A percentile compares a stretch with the other conserved stretches of the same genome.
Evolutionary conservation across 768 basidiomycete genomes (phyloP).

Genomic region (Mycena olivaceomarginata): DNA sequence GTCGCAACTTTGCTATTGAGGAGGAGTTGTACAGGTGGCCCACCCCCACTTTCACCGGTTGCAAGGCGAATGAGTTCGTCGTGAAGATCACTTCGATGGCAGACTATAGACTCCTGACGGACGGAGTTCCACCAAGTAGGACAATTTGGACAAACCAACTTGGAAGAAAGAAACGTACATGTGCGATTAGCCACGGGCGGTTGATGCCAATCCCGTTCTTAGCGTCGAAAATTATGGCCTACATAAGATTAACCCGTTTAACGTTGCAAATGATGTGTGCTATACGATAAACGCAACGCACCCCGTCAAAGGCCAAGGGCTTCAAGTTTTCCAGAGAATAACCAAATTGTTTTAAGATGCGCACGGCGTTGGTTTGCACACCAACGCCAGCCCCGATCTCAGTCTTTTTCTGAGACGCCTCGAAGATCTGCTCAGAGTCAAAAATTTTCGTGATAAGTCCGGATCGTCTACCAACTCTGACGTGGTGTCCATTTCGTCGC

Average conservation of each 20-base stretch:
- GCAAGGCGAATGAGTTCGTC: slow-evolving; percentile 35
- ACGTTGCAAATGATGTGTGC: neutral
- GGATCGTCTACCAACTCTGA: slow-evolving; percentile 1
- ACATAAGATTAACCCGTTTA: neutral
- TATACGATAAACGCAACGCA: neutral
- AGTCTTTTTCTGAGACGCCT: slow-evolving; percentile 16
- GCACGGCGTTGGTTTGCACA: slow-evolving; percentile 26
- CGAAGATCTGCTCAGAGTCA: slow-evolving; percentile 29
- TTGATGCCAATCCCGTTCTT: slow-evolving; percentile 6
- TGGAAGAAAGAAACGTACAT: neutral
- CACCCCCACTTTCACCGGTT: slow-evolving; percentile 5
- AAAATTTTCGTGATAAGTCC: neutral
- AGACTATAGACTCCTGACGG: neutral
- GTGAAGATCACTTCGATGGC: slow-evolving; percentile 33
- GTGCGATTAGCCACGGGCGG: neutral
- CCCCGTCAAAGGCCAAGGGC: slow-evolving; percentile 1
- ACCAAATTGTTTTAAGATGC: slow-evolving; percentile 20
- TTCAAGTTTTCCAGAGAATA: slow-evolving; percentile 16
- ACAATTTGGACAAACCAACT: neutral
- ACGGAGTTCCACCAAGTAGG: neutral
- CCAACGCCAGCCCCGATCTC: slow-evolving; percentile 36
- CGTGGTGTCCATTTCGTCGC: slow-evolving; percentile 23
- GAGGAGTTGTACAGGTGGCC: slow-evolving; percentile 24
- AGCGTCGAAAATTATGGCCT: slow-evolving; percentile 17
- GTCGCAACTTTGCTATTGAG: slow-evolving; percentile 18